Evolutionary conservation across 495 filamentous ascomycete genomes (phyloP), one percentile per base, ranked within the genome.

Genomic region (Cercophora newfieldiana): DNA sequence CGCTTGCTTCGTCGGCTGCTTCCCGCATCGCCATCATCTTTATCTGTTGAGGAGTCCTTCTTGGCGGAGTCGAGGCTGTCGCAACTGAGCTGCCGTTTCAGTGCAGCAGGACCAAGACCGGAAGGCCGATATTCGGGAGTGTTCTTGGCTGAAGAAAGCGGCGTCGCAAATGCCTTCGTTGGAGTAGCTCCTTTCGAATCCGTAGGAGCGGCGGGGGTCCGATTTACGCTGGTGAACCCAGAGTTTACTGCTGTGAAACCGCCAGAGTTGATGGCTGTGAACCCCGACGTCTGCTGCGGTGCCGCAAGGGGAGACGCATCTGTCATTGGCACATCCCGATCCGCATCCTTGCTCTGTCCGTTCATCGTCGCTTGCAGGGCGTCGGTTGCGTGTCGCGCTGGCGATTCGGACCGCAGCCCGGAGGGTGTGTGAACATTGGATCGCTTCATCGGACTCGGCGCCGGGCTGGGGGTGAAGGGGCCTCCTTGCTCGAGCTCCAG

Each of bases 401-500:
- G 90, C 7, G 92, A 91, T 50, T 89, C 87, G 26, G 84, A 88
- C 47, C 84, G 82, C 10, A 87, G 73, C 70, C 84, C 88, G 0
- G 86, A 85, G 16, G 92, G 87, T 0, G 91, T 94, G 68, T 85
- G 83, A 55, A 89, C 85, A 19, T 86, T 83, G 1, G 88, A 85
- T 68, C 89, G 90, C 77, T 96, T 97, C 75, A 94, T 82, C 10
- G 94, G 93, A 37, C 92, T 96, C 21, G 87, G 87, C 10, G 88
- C 89, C 4, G 94, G 92, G n/a, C 94, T 96, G 12, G 95, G 94
- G 0, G 94, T 97, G 54, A 93, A 87, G 16, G 94, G 94, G 1
- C 95, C 95, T 69, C 96, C 96, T 75, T 96, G 90, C 75, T 97
- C 93, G 33, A 90, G 83, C 71, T 99, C 96, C 28, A 97, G 82